Evolutionary conservation across 2,329 filamentous ascomycete species (phyloP).

Genomic region (Neurospora crassa): DNA sequence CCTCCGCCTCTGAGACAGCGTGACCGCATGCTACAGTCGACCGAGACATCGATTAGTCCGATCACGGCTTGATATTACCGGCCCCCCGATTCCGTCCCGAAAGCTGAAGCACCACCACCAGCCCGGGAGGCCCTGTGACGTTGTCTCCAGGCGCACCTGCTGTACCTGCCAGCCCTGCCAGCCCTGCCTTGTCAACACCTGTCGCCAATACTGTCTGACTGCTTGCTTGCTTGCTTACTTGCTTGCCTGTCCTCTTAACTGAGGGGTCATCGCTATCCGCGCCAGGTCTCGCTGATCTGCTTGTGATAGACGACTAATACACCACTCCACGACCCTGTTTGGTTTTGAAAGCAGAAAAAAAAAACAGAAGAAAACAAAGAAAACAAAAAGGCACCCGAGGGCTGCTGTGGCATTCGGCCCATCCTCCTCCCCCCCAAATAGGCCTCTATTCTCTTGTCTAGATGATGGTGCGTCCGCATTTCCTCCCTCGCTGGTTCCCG

Average conservation of each 20-base stretch:
- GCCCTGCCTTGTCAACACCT: neutral
- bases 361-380: too few relatives aligned
- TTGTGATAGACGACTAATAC: slow-evolving; percentile 16
- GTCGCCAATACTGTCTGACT: neutral
- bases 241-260: neutral
- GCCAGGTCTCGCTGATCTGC: slow-evolving; percentile 4
- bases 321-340: slow-evolving; percentile 5
- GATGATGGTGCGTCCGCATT: slow-evolving; percentile 38
- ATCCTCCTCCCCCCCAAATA: slow-evolving; percentile 19
- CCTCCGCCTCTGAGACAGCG: neutral
- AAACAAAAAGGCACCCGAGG: slow-evolving; percentile 3
- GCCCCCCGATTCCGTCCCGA: neutral
- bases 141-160: neutral
- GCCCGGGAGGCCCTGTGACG: neutral
- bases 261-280: neutral
- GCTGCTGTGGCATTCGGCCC: slow-evolving; percentile 20
- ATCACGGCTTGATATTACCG: neutral
- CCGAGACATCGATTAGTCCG: neutral
- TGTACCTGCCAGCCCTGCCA: neutral
- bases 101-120: neutral
- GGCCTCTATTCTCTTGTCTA: slow-evolving; percentile 28
- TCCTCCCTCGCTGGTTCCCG: neutral
- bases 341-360: slow-evolving; percentile 6
- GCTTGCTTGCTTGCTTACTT: neutral
- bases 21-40: neutral